Base-by-base conservation (phyloP, 768 basidiomycete species). In the Pholiota microspora region DNA sequence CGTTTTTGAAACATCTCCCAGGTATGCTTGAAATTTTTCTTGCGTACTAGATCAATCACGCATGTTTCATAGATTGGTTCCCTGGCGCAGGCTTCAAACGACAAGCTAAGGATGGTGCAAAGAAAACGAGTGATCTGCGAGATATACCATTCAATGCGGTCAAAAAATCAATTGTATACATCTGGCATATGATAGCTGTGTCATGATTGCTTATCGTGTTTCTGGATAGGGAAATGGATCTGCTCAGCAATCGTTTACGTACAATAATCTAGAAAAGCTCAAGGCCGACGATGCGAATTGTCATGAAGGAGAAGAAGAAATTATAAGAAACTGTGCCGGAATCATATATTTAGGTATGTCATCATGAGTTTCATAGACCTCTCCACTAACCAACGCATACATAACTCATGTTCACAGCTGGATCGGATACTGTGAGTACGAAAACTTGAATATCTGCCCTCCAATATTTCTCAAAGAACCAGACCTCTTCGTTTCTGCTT, bases 311-410 rank as follows among this genome's bases (percentile, higher is more conserved):
- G 66, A 45, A 45, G 52, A 70, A 46, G 71, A 75, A 38, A 59
- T 69, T 3, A 67, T 77, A 49, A 77, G 63, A 57, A 73, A 74
- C 38, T 74, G 72, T 38, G 75, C 75, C 29, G 75, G 69, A 9
- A 66, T 77, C 42, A 71, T 71, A 13, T 53, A 44, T 42, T 32
- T 49, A 13, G 56, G 29, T 54, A 47, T 57, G 70, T n/a, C n/a
- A n/a, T n/a, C n/a, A n/a, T n/a, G n/a, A n/a, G n/a, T n/a, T n/a
- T n/a, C n/a, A n/a, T n/a, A n/a, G n/a, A n/a, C n/a, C n/a, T n/a
- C n/a, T n/a, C n/a, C n/a, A n/a, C n/a, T n/a, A n/a, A n/a, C n/a
- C n/a, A n/a, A n/a, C n/a, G n/a, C n/a, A n/a, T n/a, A n/a, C n/a
- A 31, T 49, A 29, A 35, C 34, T 32, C 13, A 12, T 29, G 13